Conservation (phyloP, 257 asterid genomes). For the Solanum arcanum region DNA sequence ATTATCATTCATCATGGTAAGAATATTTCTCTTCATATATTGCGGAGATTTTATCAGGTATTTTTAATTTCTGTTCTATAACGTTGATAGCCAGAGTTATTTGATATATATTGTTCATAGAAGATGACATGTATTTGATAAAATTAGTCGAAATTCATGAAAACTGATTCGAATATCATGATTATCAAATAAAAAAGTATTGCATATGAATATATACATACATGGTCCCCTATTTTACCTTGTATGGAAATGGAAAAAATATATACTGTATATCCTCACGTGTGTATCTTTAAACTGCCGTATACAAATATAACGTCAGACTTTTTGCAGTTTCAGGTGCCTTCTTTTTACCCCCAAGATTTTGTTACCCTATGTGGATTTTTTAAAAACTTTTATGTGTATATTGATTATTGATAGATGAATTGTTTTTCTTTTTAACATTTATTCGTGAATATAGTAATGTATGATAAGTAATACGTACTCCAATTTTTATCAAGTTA, state of each 20-base stretch:
- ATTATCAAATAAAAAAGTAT: too few relatives aligned
- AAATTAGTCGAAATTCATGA: accelerated
- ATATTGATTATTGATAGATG: neutral
- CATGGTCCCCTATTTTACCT: neutral
- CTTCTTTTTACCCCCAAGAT: neutral
- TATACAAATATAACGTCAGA: neutral
- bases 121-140: accelerated
- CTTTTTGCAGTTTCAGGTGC: constrained; percentile 3
- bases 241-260: neutral
- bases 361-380: neutral
- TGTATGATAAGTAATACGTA: neutral
- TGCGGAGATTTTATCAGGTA: neutral
- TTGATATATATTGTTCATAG: too few relatives aligned
- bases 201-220: neutral
- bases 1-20: neutral
- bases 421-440: neutral
- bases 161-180: too few relatives aligned
- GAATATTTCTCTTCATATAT: neutral
- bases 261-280: neutral
- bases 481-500: neutral
- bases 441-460: neutral
- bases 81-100: neutral
- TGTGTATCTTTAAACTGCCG: neutral
- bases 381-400: neutral
- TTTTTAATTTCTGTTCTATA: too few relatives aligned